Evolutionary conservation across 1,139 yeast species (phyloP).

Genomic region (Geotrichum phurueaensis): DNA sequence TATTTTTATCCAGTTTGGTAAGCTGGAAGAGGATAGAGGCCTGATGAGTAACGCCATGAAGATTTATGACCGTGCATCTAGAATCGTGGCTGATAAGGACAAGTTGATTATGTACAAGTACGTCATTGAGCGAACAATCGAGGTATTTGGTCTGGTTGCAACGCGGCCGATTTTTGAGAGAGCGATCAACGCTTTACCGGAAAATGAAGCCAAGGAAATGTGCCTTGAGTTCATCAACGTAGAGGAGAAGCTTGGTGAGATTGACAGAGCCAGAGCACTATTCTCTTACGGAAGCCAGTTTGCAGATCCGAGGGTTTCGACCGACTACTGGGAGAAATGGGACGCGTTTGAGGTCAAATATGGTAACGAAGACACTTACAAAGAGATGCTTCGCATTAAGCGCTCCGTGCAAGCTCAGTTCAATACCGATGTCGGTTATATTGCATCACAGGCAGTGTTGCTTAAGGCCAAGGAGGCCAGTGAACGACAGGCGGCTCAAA

Average conservation of each 20-base stretch:
- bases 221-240: conserved; percentile 42
- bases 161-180: conserved; percentile 40
- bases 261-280: conserved; percentile 56
- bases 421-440: conserved; percentile 35
- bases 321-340: conserved; percentile 58
- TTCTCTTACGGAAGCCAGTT: conserved; percentile 46
- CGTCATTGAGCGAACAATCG: conserved; percentile 33
- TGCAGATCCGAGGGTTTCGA: conserved; percentile 38
- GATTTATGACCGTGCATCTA: conserved; percentile 42
- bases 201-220: conserved; percentile 33
- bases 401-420: conserved; percentile 45
- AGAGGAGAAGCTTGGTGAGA: conserved; percentile 48
- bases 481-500: conserved; percentile 14
- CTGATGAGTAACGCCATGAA: conserved; percentile 41
- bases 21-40: conserved; percentile 54
- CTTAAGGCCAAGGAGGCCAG: conserved; percentile 18
- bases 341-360: conserved; percentile 61
- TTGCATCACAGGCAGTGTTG: conserved; percentile 29
- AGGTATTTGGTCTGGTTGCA: conserved; percentile 35
- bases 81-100: conserved; percentile 34
- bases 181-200: conserved; percentile 42
- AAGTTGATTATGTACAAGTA: conserved; percentile 35
- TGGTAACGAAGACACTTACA: conserved; percentile 69
- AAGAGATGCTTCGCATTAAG: conserved; percentile 65
- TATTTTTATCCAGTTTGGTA: conserved; percentile 51